Percentiles rank a stretch among this genome's conserved stretches.
Conservation (phyloP, 768 basidiomycete genomes). For the Trametes elegans region DNA sequence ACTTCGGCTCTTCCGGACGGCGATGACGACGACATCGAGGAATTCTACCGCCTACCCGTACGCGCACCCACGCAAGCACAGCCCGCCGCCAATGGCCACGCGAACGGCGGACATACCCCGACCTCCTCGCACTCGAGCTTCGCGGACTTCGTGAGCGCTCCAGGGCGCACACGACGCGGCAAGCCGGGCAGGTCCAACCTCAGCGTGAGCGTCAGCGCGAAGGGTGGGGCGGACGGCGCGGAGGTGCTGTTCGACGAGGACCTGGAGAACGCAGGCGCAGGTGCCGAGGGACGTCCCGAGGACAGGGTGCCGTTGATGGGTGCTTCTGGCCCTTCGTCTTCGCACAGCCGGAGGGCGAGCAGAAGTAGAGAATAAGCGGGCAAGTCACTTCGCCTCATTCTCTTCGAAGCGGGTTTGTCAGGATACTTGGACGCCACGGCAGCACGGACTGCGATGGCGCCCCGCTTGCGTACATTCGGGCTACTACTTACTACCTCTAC, state of each 20-base stretch:
- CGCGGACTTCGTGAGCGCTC: slow-evolving; percentile 63
- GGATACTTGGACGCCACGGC: neutral
- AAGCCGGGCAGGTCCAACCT: slow-evolving; percentile 25
- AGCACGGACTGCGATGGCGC: neutral
- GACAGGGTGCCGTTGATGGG: slow-evolving; percentile 28
- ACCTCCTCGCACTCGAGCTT: slow-evolving; percentile 49
- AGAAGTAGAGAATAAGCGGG: slow-evolving; percentile 12
- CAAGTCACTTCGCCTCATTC: neutral
- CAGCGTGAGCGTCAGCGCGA: slow-evolving; percentile 18
- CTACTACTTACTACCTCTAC: neutral
- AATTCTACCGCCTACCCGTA: slow-evolving; percentile 66
- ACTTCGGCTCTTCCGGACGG: slow-evolving; percentile 38
- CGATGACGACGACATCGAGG: slow-evolving; percentile 58
- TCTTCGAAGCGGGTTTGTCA: neutral
- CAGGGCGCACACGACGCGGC: slow-evolving; percentile 30
- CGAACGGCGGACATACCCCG: slow-evolving; percentile 12
- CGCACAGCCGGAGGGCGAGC: slow-evolving; percentile 19
- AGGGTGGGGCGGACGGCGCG: slow-evolving; percentile 25
- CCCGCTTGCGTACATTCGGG: neutral
- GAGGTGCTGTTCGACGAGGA: slow-evolving; percentile 64
- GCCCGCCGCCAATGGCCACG: slow-evolving; percentile 5
- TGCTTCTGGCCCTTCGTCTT: slow-evolving; percentile 11
- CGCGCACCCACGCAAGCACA: slow-evolving; percentile 31
- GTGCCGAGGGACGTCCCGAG: slow-evolving; percentile 21
- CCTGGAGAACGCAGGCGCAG: slow-evolving; percentile 40